Base-by-base conservation (phyloP, 495 filamentous ascomycete species). In the Podospora pseudopauciseta region DNA sequence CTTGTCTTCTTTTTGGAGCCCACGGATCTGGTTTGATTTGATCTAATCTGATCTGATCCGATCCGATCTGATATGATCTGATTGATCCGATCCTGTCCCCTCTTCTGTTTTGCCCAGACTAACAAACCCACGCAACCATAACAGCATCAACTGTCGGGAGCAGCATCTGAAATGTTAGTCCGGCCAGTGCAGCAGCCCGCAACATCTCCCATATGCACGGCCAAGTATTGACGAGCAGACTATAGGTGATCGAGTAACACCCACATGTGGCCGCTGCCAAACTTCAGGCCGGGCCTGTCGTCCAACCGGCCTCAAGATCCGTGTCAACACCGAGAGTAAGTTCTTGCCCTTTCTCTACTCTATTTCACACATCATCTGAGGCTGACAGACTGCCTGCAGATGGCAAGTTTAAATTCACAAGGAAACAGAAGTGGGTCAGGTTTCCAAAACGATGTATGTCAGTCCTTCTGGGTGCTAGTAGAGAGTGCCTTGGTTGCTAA, bases 161-260 rank as follows among this genome's bases (percentile, higher is more conserved):
- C 76, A 80, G 68, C 82, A 83, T 65, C 72, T 83, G 4, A 81
- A 80, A 79, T 84, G 82, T 82, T 11, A 49, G 74, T 66, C 64
- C 23, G 13, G 60, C 58, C 20, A 11, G 34, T 11, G 6, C 34
- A 39, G 34, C 34, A 39, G 34, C 11, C 34, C 9, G 2, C 39
- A 49, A 49, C 39, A 49, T 11, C 39, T 49, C 9, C 39, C 2
- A 16, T 39, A 39, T 15, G 60, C 15, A 13, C 28, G 44, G 39
- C 19, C 60, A n/a, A 15, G 28, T 4, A 26, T 9, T 15, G 49
- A 39, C 57, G 20, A 26, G 27, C 53, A n/a, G 34, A 61, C 65
- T 66, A 32, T 70, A 83, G 81, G 81, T 69, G 81, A 83, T 61
- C 78, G 81, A 67, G 73, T 75, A 13, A 77, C 75, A 57, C 81